Percentiles rank a stretch among this genome's conserved stretches.
These are phyloP conservation scores for Zygoascus sp. DNA, from an alignment of 1,139 yeast species.

Conservation along the genomic window DNA sequence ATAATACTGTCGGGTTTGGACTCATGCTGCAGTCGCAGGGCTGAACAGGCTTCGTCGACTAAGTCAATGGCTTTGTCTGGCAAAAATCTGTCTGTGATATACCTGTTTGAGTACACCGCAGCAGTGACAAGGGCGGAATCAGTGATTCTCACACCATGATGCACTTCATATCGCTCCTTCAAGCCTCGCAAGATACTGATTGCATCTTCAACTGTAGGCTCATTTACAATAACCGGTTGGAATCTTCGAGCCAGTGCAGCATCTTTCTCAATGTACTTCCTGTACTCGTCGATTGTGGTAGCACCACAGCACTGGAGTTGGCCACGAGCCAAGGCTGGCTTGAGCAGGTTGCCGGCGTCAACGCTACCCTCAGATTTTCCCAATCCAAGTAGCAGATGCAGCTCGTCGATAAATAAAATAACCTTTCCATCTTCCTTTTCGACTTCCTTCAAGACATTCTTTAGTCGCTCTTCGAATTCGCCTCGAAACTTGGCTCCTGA, in stretches of 20 bases:
- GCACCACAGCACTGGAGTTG: slow-evolving; percentile 94
- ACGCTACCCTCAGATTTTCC: slow-evolving; percentile 96
- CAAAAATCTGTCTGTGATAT: slow-evolving; percentile 82
- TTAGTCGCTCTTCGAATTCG: slow-evolving; percentile 89
- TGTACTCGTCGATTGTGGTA: slow-evolving; percentile 82
- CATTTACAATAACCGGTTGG: slow-evolving; percentile 80
- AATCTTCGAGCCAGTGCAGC: slow-evolving; percentile 90
- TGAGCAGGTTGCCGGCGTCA: slow-evolving; percentile 88
- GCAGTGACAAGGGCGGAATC: slow-evolving; percentile 94
- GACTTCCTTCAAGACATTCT: slow-evolving; percentile 77
- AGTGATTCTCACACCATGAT: slow-evolving; percentile 95
- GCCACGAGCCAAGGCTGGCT: slow-evolving; percentile 94
- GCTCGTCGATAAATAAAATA: slow-evolving; percentile 86
- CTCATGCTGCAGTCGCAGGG: slow-evolving; percentile 88
- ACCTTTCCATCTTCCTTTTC: slow-evolving; percentile 76
- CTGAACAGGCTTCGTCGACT: slow-evolving; percentile 96
- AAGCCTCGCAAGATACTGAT: slow-evolving; percentile 88
- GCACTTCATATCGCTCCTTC: slow-evolving; percentile 92
- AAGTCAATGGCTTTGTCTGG: slow-evolving; percentile 97
- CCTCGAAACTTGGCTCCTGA: slow-evolving; percentile 96
- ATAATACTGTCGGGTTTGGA: slow-evolving; percentile 94
- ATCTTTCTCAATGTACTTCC: slow-evolving; percentile 85
- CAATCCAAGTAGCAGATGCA: slow-evolving; percentile 83
- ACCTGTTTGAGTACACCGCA: slow-evolving; percentile 83
- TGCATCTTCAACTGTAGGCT: slow-evolving; percentile 90